Base-by-base conservation (phyloP, 2,329 filamentous ascomycete genomes). In the Pseudogymnoascus sp. region DNA sequence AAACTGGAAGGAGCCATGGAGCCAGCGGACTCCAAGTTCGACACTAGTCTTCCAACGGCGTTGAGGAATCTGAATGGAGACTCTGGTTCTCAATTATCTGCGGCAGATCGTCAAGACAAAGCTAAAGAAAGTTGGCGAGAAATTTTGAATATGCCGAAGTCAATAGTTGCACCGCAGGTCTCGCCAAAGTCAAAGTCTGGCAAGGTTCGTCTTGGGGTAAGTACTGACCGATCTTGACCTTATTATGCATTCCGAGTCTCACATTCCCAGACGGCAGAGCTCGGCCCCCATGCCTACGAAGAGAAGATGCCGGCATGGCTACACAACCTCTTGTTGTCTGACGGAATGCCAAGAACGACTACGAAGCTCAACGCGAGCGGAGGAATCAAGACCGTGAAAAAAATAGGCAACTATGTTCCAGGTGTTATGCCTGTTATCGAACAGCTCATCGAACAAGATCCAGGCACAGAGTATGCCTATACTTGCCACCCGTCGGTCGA, bases 401-500 rank as follows among this genome's bases (percentile, higher is more conserved):
- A 68, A 33, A 73, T 77, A 61, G 77, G 79, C 60, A 84, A 84
- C 63, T 76, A 79, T 63, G 74, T 71, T 1, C 64, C 69, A 73
- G 81, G 81, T 10, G 77, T 91, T 8, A 79, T 92, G 61, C 81
- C 84, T 0, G 81, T 87, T 1, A 76, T 93, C 21, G 75, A 79
- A 17, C 81, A 83, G 65, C 77, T 92, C 9, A 82, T 90, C 44
- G 80, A 87, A 41, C 80, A 88, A 62, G 90, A 89, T 68, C 71
- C 75, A 6, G 77, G 78, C 4, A 89, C 91, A 1, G 78, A 83
- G 61, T 84, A 84, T 66, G 90, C 90, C 5, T 96, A 92, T 69
- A 78, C 96, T 35, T 97, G 92, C 73, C 86, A 92, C 69, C 82
- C 88, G 1, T 79, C 80, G 58, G 88, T 91, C 0, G 81, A 86